Evolutionary conservation across 352 stramenopile species (phyloP).

Genomic region (Globisporangium perplexum): DNA sequence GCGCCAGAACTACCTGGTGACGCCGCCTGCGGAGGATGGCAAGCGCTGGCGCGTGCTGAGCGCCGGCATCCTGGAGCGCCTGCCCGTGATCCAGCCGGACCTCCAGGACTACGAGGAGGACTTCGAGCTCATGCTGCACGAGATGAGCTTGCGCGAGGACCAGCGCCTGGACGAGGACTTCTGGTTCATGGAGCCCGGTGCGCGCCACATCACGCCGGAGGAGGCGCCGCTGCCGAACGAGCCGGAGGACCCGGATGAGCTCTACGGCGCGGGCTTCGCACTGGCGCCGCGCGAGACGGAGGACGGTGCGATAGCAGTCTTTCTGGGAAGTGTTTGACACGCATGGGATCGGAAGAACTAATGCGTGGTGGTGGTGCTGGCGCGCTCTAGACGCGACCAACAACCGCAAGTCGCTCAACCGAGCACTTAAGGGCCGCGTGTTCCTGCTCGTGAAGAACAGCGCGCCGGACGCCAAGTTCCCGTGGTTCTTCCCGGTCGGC

Average conservation of each 20-base stretch:
- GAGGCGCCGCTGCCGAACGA: conserved; percentile 62
- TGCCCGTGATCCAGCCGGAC: conserved; percentile 74
- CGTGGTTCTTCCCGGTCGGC: conserved; percentile 74
- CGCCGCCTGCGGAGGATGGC: conserved; percentile 50
- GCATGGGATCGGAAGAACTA: not conserved
- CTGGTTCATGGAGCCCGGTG: conserved; percentile 79
- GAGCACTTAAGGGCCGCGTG: conserved; percentile 70
- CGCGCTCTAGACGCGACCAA: conserved; percentile 34
- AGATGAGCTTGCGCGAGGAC: conserved; percentile 67
- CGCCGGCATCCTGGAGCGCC: conserved; percentile 64
- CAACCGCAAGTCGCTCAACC: conserved; percentile 86
- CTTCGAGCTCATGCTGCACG: conserved; percentile 68
- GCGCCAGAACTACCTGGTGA: conserved; percentile 56
- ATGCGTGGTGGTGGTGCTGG: not conserved
- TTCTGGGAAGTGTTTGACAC: not conserved
- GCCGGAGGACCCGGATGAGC: conserved; percentile 54
- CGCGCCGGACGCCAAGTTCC: conserved; percentile 39
- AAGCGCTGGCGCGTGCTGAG: conserved; percentile 81
- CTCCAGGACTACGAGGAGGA: conserved; percentile 69
- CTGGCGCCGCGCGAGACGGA: conserved; percentile 74
- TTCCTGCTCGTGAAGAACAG: conserved; percentile 71
- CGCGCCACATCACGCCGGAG: conserved; percentile 66
- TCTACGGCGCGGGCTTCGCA: conserved; percentile 70
- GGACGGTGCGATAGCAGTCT: conserved; percentile 20
- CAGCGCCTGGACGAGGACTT: conserved; percentile 79